These are phyloP conservation scores for Phtheirospermum japonicum DNA, from an alignment of 257 asterid species.

Conservation along the genomic window DNA sequence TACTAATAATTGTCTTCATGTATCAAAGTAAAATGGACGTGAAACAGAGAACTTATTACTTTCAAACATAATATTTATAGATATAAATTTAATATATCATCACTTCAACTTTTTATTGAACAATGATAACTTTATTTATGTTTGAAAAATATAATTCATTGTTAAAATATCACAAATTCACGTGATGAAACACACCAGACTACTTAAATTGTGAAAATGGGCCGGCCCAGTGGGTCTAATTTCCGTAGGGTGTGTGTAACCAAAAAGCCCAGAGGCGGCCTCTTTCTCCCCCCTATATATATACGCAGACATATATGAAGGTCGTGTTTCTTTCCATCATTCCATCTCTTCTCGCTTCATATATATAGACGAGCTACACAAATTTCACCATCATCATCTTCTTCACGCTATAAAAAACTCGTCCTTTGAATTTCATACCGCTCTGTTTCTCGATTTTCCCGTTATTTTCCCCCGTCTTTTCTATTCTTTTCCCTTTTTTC, in stretches of 20 bases:
- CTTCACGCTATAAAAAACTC: constrained; percentile 11
- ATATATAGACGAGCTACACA: constrained; percentile 5
- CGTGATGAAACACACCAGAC: too few relatives aligned
- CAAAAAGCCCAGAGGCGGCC: neutral
- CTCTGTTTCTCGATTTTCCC: neutral
- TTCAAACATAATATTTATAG: too few relatives aligned
- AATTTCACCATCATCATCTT: neutral
- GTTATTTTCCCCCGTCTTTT: neutral
- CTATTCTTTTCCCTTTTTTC: neutral
- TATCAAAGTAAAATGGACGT: too few relatives aligned
- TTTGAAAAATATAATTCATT: too few relatives aligned
- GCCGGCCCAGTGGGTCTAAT: constrained; percentile 1
- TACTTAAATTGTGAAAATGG: neutral
- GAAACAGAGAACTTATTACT: too few relatives aligned
- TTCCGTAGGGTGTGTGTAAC: neutral
- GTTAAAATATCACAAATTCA: too few relatives aligned
- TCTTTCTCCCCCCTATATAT: neutral
- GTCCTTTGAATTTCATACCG: constrained; percentile 9
- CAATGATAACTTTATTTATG: too few relatives aligned
- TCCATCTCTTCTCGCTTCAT: neutral
- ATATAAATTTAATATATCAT: too few relatives aligned
- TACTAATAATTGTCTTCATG: too few relatives aligned
- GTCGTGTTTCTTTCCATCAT: neutral
- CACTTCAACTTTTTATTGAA: too few relatives aligned
- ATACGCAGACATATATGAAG: neutral